Evolutionary conservation across 2,329 filamentous ascomycete species (phyloP), one percentile per base, ranked within the genome.

Genomic region (Colletotrichum noveboracense): DNA sequence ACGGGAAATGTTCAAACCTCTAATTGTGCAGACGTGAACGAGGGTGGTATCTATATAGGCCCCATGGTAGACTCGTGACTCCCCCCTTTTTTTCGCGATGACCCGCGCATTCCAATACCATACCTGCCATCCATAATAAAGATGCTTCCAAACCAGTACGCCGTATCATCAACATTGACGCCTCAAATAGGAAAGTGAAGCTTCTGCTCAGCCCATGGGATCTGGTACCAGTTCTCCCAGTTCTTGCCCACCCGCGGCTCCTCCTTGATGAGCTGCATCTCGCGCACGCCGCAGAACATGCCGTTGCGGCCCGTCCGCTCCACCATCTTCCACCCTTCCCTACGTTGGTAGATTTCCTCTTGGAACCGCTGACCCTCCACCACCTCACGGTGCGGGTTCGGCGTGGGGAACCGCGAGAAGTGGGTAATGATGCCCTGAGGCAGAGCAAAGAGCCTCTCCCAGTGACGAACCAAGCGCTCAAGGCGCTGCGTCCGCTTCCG

Each of bases 391-490:
- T 94, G 89, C 12, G 90, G 88, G 79, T 95, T 94, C 73, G 85
- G 86, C 36, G 87, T 87, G 2, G 93, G 93, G 69, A 94, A 84
- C 7, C 88, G 86, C 7, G 89, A 88, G 6, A 92, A 79, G 75
- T 86, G 86, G 68, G 90, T 93, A 16, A 92, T 82, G 21, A 94
- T 81, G 32, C 86, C 85, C 79, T 95, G 93, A 5, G 91, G 87
- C 6, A 90, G 82, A 0, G 88, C 86, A 76, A 94, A 92, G 0
- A 95, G 85, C 7, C 91, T 86, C 82, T 96, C 94, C 79, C 94
- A 93, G 14, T 92, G 90, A 74, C 91, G 90, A 7, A 90, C 89
- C 32, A 92, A 83, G 10, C 66, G 71, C 61, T 76, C 74, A 16
- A 66, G 34, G 4, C 28, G 36, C 10, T 75, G 74, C 24, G 74